Evolutionary conservation across 345 rosid genomes (phyloP).

Genomic region (Angophora floribunda): DNA sequence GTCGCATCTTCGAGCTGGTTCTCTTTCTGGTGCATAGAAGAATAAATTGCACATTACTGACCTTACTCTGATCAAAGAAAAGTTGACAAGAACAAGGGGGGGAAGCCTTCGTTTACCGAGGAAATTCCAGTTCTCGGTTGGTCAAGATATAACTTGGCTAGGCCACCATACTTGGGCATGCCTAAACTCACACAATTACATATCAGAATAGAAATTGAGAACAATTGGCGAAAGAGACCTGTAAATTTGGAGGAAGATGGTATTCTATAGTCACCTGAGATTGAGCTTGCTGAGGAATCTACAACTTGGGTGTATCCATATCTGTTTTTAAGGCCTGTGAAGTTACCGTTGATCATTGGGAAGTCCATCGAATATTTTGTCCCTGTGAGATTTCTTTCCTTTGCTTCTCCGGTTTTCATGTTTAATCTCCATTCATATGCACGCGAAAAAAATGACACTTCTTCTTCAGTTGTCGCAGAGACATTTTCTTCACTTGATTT

Average conservation of each 20-base stretch:
- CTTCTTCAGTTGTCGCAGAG: neutral
- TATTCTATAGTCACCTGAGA: neutral
- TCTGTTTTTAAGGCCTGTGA: conserved; percentile 19
- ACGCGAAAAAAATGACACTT: conserved; percentile 6
- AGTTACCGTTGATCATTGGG: conserved; percentile 27
- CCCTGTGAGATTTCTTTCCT: conserved; percentile 24
- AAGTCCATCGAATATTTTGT: conserved; percentile 28
- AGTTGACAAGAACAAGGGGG: neutral
- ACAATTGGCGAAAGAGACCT: neutral
- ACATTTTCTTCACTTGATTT: neutral
- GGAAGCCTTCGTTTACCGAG: neutral
- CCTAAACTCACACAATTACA: conserved; percentile 3
- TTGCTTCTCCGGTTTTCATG: conserved; percentile 26
- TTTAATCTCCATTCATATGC: conserved; percentile 35
- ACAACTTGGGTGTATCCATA: conserved; percentile 30
- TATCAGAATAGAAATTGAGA: neutral
- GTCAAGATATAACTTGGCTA: conserved; percentile 42
- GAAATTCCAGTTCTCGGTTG: neutral
- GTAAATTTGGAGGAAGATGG: neutral
- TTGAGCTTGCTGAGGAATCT: conserved; percentile 26
- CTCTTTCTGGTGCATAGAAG: neutral
- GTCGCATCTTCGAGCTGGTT: neutral
- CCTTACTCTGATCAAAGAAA: neutral
- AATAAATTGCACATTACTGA: neutral
- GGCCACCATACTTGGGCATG: conserved; percentile 30